Evolutionary conservation across 305 asterid genomes (phyloP), one percentile per base, ranked within the genome.

Genomic region (Fraxinus dipetala): DNA sequence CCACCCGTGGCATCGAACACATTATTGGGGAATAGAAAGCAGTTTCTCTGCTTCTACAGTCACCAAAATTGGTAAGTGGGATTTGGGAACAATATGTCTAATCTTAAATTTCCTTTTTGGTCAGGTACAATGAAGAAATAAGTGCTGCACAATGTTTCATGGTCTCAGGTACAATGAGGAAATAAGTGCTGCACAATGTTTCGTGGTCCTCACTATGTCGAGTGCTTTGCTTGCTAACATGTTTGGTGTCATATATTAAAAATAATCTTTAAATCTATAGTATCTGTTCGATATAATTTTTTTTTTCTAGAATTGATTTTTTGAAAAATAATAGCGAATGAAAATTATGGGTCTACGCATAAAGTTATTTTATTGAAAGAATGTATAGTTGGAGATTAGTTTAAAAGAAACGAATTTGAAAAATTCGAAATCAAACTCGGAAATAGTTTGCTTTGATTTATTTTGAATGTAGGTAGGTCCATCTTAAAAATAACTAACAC

Each of bases 1-100:
- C 77, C 20, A 51, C 45, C 77, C 14, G 16, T 74, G 61, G 93
- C 90, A 92, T 92, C 93, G 81, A 84, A 86, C 89, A 78, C 90
- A 85, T 79, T 30, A 75, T 75, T 75, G 36, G 81, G 72, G 48
- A 80, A 74, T 36, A 22, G 18, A 78, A 81, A n/a, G 18, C 32
- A 54, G 26, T 75, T 75, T 51, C 63, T 28, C 11, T 43, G 75
- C 18, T 75, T 51, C 77, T 75, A 75, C 63, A 38, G 35, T 18
- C 34, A 72, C 28, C 63, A 45, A 3, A 24, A 45, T 73, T 84
- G 76, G 88, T 59, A 79, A 82, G 84, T 74, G 79, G 86, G 84
- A 80, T 54, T 30, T 30, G 3, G 63, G 85, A 84, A 90, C 93
- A 86, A 82, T 85, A 43, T 81, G 88, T 89, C 96, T 80, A 87